Evolutionary conservation across 2,329 filamentous ascomycete genomes (phyloP), one percentile per base, ranked within the genome.

Genomic region (Alternaria sp.): DNA sequence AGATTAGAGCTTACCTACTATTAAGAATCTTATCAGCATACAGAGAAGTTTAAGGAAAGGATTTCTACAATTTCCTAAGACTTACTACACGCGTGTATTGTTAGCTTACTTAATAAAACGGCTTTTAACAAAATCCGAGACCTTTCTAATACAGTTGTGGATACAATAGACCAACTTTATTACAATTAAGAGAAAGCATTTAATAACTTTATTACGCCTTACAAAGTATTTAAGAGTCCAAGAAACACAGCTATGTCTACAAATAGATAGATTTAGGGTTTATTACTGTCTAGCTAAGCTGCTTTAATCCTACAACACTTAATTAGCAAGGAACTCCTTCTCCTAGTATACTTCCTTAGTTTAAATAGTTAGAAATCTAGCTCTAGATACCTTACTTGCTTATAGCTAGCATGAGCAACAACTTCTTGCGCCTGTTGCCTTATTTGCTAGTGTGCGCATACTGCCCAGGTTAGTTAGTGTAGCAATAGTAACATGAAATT

Each of bases 1-100:
- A 54, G 52, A 26, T 5, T 58, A n/a, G 62, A 66, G 55, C 51
- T 59, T 24, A 58, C 44, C 28, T 66, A 54, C 36, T 66, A 66
- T 37, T 13, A 17, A 54, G 54, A 66, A 48, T 65, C 17, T n/a
- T 65, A 57, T 29, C 3, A 29, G 14, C 7, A 65, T 28, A 4
- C 46, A 37, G 26, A 65, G 23, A 54, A 57, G 28, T 61, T 65
- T 14, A 63, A 56, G 17, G 17, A 61, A 17, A 56, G 58, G 11
- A 54, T 66, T 26, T 11, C 13, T 2, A 39, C 10, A 3, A 40
- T 61, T 23, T 66, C 39, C 1, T 23, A 63, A 40, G 51, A 66
- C n/a, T 13, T 66, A 41, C 60, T 66, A 3, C 24, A 66, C 14
- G 31, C 54, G 13, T 66, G 50, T 33, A 63, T 66, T 28, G 37